Evolutionary conservation across 768 basidiomycete genomes (phyloP).

Genomic region (Tricholoma saponaceum): DNA sequence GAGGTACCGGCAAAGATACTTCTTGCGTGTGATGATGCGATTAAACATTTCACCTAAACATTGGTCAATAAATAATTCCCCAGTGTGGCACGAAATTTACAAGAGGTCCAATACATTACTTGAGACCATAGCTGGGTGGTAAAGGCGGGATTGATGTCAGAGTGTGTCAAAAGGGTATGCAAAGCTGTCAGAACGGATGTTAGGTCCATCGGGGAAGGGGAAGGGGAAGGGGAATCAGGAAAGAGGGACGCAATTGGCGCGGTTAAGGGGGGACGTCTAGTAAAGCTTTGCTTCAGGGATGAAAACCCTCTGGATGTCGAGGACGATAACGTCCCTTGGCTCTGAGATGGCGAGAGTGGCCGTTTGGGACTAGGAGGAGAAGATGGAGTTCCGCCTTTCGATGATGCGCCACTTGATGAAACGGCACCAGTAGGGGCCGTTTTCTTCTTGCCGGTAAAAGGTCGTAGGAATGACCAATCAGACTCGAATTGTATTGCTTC

Average conservation of each 20-base stretch:
- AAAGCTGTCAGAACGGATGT: constrained; percentile 82
- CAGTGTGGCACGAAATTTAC: constrained; percentile 31
- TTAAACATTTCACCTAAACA: constrained; percentile 78
- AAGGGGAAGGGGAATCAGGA: constrained; percentile 35
- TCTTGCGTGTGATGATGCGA: constrained; percentile 84
- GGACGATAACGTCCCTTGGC: constrained; percentile 35
- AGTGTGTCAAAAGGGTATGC: constrained; percentile 76
- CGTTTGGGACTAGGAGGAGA: constrained; percentile 48
- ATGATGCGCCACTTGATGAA: constrained; percentile 25
- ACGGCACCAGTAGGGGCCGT: constrained; percentile 24
- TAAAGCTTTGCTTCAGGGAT: constrained; percentile 64
- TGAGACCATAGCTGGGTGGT: constrained; percentile 94
- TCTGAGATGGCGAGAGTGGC: constrained; percentile 51
- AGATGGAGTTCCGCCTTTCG: constrained; percentile 34
- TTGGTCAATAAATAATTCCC: constrained; percentile 4
- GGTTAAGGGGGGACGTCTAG: constrained; percentile 43
- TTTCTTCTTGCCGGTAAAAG: constrained; percentile 66
- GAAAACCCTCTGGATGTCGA: constrained; percentile 54
- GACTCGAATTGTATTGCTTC: constrained; percentile 90
- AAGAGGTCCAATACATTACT: constrained; percentile 97
- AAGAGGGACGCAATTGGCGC: constrained; percentile 50
- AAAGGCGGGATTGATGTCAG: constrained; percentile 87
- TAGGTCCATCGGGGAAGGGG: constrained; percentile 50
- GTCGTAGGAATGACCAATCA: constrained; percentile 89
- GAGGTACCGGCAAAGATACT: constrained; percentile 82